Evolutionary conservation across 495 filamentous ascomycete species (phyloP).

Genomic region (Bombardia bombarda): DNA sequence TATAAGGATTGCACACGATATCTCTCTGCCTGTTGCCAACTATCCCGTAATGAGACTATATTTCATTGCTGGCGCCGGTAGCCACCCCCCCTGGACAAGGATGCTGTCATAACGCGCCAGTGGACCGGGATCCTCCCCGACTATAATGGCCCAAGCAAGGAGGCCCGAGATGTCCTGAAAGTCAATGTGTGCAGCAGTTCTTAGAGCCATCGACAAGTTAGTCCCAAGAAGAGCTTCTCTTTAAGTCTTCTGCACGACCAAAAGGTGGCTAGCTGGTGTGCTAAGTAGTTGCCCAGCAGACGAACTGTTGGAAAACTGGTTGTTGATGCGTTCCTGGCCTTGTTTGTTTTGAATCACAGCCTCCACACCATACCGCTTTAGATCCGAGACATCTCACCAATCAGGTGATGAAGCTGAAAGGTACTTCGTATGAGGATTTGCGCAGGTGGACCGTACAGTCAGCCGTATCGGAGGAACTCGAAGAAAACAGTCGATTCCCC

Average conservation of each 20-base stretch:
- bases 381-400: slow-evolving; percentile 14
- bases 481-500: slow-evolving; percentile 21
- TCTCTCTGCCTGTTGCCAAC: too few species aligned
- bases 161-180: not conserved
- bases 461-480: slow-evolving; percentile 15
- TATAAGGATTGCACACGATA: too few species aligned
- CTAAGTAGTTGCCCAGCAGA: not conserved
- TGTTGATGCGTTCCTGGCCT: slow-evolving; percentile 16
- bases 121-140: slow-evolving; percentile 3
- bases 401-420: slow-evolving; percentile 9
- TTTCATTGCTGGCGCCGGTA: not conserved
- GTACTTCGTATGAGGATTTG: slow-evolving; percentile 21
- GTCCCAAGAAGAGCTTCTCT: not conserved
- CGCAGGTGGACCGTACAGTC: slow-evolving; percentile 7
- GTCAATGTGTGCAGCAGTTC: not conserved
- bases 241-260: not conserved
- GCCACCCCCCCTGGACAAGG: slow-evolving; percentile 1
- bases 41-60: too few species aligned
- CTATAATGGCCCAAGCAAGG: not conserved
- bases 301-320: not conserved
- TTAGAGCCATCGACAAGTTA: not conserved
- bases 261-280: not conserved
- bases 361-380: slow-evolving; percentile 13
- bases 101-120: slow-evolving; percentile 12
- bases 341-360: slow-evolving; percentile 25